These are phyloP conservation scores for Craterostigma plantagineum DNA, from an alignment of 257 asterid species.

Conservation along the genomic window DNA sequence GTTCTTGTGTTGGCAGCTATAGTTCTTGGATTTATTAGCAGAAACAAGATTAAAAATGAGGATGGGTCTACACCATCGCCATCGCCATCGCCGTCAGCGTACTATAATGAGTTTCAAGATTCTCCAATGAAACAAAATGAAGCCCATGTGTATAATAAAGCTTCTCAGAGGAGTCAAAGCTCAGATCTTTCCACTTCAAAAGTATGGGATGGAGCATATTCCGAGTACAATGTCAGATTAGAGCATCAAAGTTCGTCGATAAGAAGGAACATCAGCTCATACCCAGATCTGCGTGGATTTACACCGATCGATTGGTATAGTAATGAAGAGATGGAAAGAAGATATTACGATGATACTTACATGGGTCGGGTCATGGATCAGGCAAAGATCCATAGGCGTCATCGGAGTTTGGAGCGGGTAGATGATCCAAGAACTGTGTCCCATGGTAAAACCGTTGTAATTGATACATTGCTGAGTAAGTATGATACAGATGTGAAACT, in stretches of 20 bases:
- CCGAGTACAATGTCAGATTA: too few species aligned
- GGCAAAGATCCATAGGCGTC: conserved; percentile 33
- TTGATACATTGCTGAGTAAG: conserved; percentile 22
- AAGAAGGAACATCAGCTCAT: conserved; percentile 49
- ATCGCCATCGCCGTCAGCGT: neutral
- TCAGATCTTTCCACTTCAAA: too few species aligned
- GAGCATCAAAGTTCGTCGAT: conserved; percentile 13
- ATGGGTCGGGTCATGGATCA: conserved; percentile 23
- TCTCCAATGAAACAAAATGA: conserved; percentile 15
- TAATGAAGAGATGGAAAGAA: conserved; percentile 22
- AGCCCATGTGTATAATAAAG: conserved; percentile 6
- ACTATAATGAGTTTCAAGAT: conserved; percentile 22
- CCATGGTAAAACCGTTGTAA: conserved; percentile 16
- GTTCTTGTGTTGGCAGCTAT: conserved; percentile 59
- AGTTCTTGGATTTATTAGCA: conserved; percentile 61
- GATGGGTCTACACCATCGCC: too few species aligned
- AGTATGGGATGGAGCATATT: too few species aligned
- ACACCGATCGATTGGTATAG: conserved; percentile 21
- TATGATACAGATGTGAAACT: conserved; percentile 9
- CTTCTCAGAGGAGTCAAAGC: too few species aligned
- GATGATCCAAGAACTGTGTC: conserved; percentile 12
- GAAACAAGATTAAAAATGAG: conserved; percentile 23
- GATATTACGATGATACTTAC: conserved; percentile 37
- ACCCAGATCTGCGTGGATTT: conserved; percentile 64
- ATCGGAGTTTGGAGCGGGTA: conserved; percentile 40